Percentiles rank a stretch among this genome's conserved stretches.
phyloP scores from a whole-genome alignment of 306 rosid genomes.

The Fagus crenata region DNA sequence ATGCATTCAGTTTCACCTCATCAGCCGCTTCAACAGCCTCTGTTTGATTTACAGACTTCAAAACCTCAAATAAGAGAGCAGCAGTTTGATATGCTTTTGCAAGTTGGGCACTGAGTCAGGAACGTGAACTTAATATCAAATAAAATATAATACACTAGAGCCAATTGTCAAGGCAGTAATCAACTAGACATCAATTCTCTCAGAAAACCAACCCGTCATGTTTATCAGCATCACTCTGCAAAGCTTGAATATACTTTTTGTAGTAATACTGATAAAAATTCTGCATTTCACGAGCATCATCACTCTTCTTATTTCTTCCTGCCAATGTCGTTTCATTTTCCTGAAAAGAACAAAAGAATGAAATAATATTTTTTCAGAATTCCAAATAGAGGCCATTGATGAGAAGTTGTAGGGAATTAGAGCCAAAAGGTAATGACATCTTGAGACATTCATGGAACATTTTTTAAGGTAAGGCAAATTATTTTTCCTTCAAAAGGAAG shows the following conservation, averaged over 20 bases:
- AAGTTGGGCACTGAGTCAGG: constrained; percentile 71
- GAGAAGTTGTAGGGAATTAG: background rate
- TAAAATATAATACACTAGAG: constrained; percentile 9
- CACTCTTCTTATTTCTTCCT: constrained; percentile 71
- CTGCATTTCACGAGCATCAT: constrained; percentile 98
- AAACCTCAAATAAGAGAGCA: constrained; percentile 82
- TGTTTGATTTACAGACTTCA: constrained; percentile 89
- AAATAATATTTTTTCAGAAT: constrained; percentile 17
- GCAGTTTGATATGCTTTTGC: constrained; percentile 97
- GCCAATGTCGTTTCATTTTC: constrained; percentile 79
- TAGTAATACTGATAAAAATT: constrained; percentile 79
- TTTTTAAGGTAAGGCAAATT: background rate
- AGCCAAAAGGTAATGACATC: background rate
- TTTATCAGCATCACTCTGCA: constrained; percentile 68
- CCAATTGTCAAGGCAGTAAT: constrained; percentile 24
- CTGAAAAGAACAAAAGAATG: constrained; percentile 39
- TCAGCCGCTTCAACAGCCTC: constrained; percentile 70
- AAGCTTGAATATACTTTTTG: constrained; percentile 75
- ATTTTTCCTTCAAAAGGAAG: background rate
- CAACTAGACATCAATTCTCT: constrained; percentile 23
- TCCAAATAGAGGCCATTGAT: constrained; percentile 20
- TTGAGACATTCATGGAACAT: background rate
- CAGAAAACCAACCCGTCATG: constrained; percentile 72
- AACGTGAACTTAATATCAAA: constrained; percentile 27
- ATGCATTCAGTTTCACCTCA: constrained; percentile 53